These are phyloP conservation scores for Russula foetens DNA, from an alignment of 768 basidiomycete genomes.

Conservation along the genomic window DNA sequence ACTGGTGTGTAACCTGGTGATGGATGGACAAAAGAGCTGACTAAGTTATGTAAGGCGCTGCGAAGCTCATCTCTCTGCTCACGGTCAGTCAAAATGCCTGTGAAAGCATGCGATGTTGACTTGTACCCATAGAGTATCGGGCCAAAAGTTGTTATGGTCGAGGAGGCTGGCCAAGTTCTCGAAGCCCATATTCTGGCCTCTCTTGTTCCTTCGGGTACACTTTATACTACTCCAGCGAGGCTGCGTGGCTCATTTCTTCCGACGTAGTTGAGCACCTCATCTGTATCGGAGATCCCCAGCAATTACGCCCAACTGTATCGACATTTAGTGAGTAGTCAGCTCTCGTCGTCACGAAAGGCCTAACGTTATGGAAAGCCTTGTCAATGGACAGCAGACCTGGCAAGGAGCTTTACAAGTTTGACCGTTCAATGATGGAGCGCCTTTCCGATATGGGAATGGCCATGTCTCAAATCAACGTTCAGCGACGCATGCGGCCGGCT, in stretches of 20 bases:
- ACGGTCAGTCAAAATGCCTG: constrained; percentile 31
- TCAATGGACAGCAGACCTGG: constrained; percentile 63
- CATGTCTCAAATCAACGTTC: constrained; percentile 66
- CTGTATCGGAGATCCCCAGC: constrained; percentile 69
- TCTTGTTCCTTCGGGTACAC: constrained; percentile 39
- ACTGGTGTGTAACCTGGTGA: constrained; percentile 40
- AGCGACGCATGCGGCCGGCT: constrained; percentile 65
- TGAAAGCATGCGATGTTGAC: neutral
- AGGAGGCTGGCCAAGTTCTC: constrained; percentile 78
- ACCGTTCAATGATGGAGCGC: constrained; percentile 66
- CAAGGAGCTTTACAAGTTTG: constrained; percentile 49
- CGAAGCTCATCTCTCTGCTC: constrained; percentile 52
- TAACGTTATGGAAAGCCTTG: constrained; percentile 37
- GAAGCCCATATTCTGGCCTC: constrained; percentile 67
- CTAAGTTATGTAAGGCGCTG: constrained; percentile 41
- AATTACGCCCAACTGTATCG: constrained; percentile 60
- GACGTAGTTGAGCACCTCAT: constrained; percentile 56
- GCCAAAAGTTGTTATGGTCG: constrained; percentile 60
- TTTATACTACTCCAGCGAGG: neutral
- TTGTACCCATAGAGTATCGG: constrained; percentile 37
- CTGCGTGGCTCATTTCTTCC: neutral
- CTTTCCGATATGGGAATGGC: constrained; percentile 45
- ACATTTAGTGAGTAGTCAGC: constrained; percentile 43
- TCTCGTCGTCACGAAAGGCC: neutral
- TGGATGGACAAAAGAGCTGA: neutral